Evolutionary conservation across 116 monocot genomes (phyloP).

Genomic region (Cymodocea nodosa): DNA sequence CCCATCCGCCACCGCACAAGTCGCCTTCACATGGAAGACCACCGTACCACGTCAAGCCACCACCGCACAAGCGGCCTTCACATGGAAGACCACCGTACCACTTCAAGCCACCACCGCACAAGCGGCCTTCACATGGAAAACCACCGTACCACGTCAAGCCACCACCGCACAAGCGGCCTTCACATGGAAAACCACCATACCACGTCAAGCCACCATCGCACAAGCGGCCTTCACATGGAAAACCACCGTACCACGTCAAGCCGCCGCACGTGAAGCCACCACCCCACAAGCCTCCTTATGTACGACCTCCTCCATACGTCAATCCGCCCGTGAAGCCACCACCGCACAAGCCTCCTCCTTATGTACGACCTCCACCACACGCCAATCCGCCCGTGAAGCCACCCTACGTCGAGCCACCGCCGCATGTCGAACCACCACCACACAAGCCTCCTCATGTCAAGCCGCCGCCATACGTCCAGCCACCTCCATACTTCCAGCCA

Average conservation of each 20-base stretch:
- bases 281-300: not conserved
- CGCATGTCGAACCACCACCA: not conserved
- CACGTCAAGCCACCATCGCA: not conserved
- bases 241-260: not conserved
- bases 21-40: not conserved
- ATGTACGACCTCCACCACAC: not conserved
- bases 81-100: not conserved
- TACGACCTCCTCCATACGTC: not conserved
- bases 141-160: no score
- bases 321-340: not conserved
- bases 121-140: no score
- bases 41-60: not conserved
- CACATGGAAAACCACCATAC: not conserved
- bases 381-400: not conserved
- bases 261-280: not conserved
- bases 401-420: no score
- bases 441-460: not conserved
- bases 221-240: not conserved
- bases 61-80: not conserved
- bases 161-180: not conserved
- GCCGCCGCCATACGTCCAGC: not conserved
- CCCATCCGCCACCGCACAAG: not conserved
- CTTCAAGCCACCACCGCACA: no score
- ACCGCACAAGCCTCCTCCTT: not conserved
- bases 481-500: not conserved